Evolutionary conservation across 2,329 filamentous ascomycete species (phyloP).

Genomic region (Aspergillus thermomutatus): DNA sequence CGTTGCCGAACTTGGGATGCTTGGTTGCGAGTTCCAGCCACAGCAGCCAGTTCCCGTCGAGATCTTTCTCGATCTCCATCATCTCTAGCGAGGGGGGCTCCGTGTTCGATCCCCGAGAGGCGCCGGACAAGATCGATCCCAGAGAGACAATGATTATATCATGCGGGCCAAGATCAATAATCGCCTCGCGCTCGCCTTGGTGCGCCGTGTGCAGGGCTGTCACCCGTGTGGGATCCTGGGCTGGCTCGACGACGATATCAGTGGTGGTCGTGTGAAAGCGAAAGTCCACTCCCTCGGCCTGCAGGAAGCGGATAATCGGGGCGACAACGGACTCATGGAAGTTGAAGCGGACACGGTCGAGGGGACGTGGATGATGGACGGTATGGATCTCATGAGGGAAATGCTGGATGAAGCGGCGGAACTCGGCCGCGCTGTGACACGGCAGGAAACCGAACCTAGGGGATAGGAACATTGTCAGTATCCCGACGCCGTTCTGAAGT

Average conservation of each 20-base stretch:
- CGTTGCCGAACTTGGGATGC: constrained; percentile 35
- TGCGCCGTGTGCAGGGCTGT: constrained; percentile 21
- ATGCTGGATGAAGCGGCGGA: constrained; percentile 21
- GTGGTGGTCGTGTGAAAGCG: constrained; percentile 22
- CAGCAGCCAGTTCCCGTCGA: constrained; percentile 41
- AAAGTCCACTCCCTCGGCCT: constrained; percentile 24
- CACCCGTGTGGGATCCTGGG: constrained; percentile 15
- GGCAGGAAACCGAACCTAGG: constrained; percentile 28
- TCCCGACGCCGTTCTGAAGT: neutral
- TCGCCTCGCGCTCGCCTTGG: constrained; percentile 15
- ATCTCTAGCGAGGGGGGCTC: constrained; percentile 21
- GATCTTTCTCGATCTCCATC: constrained; percentile 24
- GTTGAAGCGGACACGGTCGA: constrained; percentile 24
- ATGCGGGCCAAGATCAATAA: constrained; percentile 20
- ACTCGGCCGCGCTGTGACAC: constrained; percentile 28
- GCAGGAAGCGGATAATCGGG: constrained; percentile 23
- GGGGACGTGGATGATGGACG: constrained; percentile 12
- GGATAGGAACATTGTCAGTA: no score
- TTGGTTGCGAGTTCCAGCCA: constrained; percentile 41
- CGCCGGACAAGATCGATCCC: constrained; percentile 38
- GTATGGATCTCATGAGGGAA: constrained; percentile 20
- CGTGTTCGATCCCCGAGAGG: constrained; percentile 33
- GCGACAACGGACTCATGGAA: constrained; percentile 23
- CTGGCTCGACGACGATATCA: constrained; percentile 21
- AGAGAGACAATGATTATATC: constrained; percentile 42